Evolutionary conservation across 2,329 filamentous ascomycete genomes (phyloP).

Genomic region (Sporothrix pallida): DNA sequence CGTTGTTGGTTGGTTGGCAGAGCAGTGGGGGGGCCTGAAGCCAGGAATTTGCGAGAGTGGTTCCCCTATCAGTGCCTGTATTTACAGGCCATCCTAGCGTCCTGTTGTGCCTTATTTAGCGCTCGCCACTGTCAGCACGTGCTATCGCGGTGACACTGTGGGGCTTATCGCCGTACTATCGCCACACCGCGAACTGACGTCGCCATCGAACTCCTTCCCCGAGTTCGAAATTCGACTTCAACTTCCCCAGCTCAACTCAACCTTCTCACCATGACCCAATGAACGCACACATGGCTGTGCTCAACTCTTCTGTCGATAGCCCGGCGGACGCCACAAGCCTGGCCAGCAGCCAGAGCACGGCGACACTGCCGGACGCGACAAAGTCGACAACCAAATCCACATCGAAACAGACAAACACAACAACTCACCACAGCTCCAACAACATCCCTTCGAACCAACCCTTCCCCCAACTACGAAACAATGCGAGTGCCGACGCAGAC

Average conservation of each 20-base stretch:
- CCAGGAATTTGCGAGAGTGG: not conserved
- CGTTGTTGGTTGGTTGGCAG: slow-evolving; percentile 20
- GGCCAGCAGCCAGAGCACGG: slow-evolving; percentile 36
- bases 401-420: not conserved
- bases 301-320: slow-evolving; percentile 29
- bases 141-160: slow-evolving; percentile 18
- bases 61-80: not conserved
- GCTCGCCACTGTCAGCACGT: slow-evolving; percentile 14
- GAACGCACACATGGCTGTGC: slow-evolving; percentile 29
- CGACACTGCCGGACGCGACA: slow-evolving; percentile 29
- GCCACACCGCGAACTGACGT: not conserved
- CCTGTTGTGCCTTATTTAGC: too few species aligned
- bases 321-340: slow-evolving; percentile 36
- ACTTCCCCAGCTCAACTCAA: not conserved
- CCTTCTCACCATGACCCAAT: not conserved
- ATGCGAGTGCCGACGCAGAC: slow-evolving; percentile 47
- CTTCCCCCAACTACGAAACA: slow-evolving; percentile 52
- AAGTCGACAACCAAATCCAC: not conserved
- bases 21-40: not conserved
- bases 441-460: slow-evolving; percentile 40
- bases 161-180: not conserved
- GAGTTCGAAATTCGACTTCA: not conserved
- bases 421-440: slow-evolving; percentile 32
- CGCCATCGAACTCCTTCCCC: not conserved
- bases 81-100: not conserved